These are phyloP conservation scores for Coffea humblotiana DNA, from an alignment of 305 asterid genomes.

Conservation along the genomic window DNA sequence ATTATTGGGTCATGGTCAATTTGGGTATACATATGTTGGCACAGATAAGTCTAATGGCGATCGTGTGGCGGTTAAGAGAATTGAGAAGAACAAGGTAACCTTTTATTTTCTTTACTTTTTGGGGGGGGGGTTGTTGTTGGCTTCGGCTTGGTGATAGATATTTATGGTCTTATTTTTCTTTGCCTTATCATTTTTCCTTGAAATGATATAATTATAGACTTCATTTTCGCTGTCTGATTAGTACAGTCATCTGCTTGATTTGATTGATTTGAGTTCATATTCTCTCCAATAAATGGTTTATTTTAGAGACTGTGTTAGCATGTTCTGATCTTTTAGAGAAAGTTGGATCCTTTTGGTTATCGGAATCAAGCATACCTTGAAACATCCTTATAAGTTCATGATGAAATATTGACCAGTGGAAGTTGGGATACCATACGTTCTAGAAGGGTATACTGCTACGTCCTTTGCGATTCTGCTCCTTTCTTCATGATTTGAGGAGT, in stretches of 20 bases:
- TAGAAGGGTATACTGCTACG: neutral
- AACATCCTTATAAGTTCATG: neutral
- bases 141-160: neutral
- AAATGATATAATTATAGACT: neutral
- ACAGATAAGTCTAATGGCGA: slow-evolving; percentile 40
- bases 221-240: neutral
- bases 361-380: neutral
- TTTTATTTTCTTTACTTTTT: neutral
- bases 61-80: slow-evolving; percentile 52
- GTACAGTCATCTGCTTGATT: neutral
- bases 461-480: neutral
- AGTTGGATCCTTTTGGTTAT: slow-evolving; percentile 5
- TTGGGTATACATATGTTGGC: slow-evolving; percentile 50
- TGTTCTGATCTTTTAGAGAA: neutral
- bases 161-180: neutral
- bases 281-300: neutral
- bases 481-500: neutral
- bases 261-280: neutral
- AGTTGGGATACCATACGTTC: slow-evolving; percentile 4
- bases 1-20: slow-evolving; percentile 52
- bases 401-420: neutral
- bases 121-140: neutral
- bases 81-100: slow-evolving; percentile 50
- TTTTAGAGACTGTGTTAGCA: neutral
- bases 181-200: neutral